Evolutionary conservation across 2,329 filamentous ascomycete species (phyloP).

Genomic region (Colletotrichum incanum): DNA sequence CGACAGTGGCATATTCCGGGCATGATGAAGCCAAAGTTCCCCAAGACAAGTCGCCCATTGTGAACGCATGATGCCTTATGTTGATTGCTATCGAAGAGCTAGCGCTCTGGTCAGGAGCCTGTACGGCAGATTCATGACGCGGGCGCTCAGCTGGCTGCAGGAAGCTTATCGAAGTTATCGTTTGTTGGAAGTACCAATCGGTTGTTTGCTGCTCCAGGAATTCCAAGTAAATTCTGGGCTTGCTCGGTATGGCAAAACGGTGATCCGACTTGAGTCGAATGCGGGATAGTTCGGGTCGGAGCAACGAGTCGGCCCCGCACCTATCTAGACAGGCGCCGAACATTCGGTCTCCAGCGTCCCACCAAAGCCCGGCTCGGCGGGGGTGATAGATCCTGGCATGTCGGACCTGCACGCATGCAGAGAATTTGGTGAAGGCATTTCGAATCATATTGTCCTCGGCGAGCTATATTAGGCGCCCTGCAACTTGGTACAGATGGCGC

Average conservation of each 20-base stretch:
- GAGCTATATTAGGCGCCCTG: not conserved
- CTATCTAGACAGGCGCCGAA: not conserved
- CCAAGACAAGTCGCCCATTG: not conserved
- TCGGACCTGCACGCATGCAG: not conserved
- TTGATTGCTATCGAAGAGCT: not conserved
- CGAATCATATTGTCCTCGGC: not conserved
- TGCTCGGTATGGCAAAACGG: not conserved
- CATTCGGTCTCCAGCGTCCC: not conserved
- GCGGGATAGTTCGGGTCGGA: too few species aligned
- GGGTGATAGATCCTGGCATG: not conserved
- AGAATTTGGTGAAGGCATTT: not conserved
- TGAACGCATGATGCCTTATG: not conserved
- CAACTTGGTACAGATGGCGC: not conserved
- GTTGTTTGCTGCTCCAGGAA: not conserved
- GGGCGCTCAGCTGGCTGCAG: conserved; percentile 1
- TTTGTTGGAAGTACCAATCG: too few species aligned
- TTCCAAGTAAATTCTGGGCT: not conserved
- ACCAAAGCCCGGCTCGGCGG: not conserved
- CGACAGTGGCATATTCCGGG: not conserved
- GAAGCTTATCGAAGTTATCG: not conserved
- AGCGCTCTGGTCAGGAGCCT: not conserved
- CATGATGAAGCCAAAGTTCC: not conserved
- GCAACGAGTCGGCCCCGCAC: conserved; percentile 1
- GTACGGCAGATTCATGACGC: not conserved
- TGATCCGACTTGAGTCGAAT: not conserved